phyloP scores from a whole-genome alignment of 441 rosid genomes.

The Rhodomyrtus psidioides region DNA sequence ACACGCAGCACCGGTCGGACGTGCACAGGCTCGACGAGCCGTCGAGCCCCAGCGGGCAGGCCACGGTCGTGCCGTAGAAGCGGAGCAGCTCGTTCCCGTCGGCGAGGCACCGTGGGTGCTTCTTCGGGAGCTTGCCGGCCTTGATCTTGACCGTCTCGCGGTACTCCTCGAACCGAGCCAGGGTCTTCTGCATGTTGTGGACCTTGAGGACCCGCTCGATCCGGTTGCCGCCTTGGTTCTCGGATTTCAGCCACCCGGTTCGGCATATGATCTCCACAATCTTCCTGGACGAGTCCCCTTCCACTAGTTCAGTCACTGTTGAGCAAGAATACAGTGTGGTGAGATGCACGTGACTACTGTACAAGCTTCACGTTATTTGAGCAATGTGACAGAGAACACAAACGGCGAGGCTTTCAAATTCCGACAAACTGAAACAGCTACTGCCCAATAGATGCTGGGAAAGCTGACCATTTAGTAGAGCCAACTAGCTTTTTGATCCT shows the following conservation, averaged over 20 bases:
- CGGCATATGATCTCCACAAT: conserved; percentile 92
- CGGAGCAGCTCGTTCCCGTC: conserved; percentile 94
- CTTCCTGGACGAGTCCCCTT: conserved; percentile 94
- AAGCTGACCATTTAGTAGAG: neutral
- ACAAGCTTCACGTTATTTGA: neutral
- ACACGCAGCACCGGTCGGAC: conserved; percentile 72
- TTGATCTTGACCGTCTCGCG: conserved; percentile 76
- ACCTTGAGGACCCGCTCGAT: conserved; percentile 87
- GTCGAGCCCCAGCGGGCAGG: conserved; percentile 76
- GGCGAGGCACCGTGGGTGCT: conserved; percentile 87
- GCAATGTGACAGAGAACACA: neutral
- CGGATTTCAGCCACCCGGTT: conserved; percentile 84
- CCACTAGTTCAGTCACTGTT: conserved; percentile 87
- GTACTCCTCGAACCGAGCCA: conserved; percentile 83
- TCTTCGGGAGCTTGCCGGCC: conserved; percentile 90
- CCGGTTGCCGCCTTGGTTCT: conserved; percentile 63
- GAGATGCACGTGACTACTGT: neutral
- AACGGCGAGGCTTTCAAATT: neutral
- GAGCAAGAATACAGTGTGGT: neutral
- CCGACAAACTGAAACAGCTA: neutral
- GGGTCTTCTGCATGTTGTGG: conserved; percentile 89
- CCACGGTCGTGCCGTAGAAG: conserved; percentile 73
- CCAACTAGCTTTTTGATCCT: neutral
- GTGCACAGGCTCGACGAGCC: conserved; percentile 71
- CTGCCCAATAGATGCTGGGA: neutral